A percentile compares a stretch with the other conserved stretches of the same genome.
Evolutionary conservation across 345 rosid genomes (phyloP).

Genomic region (Salix purpurea): DNA sequence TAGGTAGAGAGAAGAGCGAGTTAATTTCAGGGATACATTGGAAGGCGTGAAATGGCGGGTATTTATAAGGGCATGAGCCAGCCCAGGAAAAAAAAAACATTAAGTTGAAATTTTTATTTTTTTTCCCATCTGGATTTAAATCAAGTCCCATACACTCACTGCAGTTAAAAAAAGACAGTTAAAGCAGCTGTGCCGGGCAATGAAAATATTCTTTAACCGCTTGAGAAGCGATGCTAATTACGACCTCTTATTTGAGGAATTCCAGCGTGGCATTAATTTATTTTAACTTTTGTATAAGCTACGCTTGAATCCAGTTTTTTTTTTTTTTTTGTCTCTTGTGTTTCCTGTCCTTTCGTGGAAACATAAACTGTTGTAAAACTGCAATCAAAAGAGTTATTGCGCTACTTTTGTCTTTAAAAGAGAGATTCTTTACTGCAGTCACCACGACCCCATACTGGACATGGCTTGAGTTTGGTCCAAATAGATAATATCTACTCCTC

Average conservation of each 20-base stretch:
- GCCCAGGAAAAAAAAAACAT: background rate
- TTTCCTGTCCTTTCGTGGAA: background rate
- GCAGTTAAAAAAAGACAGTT: background rate
- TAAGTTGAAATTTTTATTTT: background rate
- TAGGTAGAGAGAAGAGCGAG: background rate
- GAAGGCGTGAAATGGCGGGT: background rate
- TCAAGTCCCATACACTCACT: background rate
- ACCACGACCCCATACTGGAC: background rate
- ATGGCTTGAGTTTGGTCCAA: background rate
- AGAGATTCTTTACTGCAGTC: background rate
- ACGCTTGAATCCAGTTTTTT: background rate
- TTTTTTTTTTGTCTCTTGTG: background rate
- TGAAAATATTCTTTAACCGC: slow-evolving; percentile 1
- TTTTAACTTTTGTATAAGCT: background rate
- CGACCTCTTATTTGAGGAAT: background rate
- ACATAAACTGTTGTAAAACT: background rate
- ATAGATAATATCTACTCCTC: background rate
- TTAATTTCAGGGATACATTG: background rate
- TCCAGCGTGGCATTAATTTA: background rate
- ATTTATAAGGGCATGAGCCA: background rate
- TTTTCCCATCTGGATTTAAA: background rate
- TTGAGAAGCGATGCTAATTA: background rate
- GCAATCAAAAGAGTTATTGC: background rate
- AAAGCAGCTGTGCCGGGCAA: background rate
- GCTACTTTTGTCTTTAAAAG: background rate